Evolutionary conservation across 345 rosid genomes (phyloP), one percentile per base, ranked within the genome.

Genomic region (Tarenaya hassleriana): DNA sequence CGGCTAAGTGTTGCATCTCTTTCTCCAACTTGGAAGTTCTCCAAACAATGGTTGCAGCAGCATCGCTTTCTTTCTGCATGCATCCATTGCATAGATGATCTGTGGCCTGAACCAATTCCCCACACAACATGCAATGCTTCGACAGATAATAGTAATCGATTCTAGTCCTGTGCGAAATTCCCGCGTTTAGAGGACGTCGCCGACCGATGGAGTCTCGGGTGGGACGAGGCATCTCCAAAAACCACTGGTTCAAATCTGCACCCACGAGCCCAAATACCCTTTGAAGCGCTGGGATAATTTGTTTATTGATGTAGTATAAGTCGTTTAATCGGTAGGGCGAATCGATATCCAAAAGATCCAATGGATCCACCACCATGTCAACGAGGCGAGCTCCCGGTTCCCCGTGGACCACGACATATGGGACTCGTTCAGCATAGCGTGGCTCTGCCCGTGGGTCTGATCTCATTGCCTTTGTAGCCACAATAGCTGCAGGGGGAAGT

Each of bases 331-430:
- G 74, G 62, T 73, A 81, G 10, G 90, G 88, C 15, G 96, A 81
- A 60, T 82, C 77, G 1, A 83, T 55, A 27, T 79, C 86, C 77
- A 92, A 69, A 58, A 92, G 82, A 27, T 79, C 84, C 73, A 80
- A 57, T 14, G 96, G 96, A 74, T 92, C 95, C 37, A 88, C 84
- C 43, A 91, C 98, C 95, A 91, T 82, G 60, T 91, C 98, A 72
- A 81, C 86, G 31, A 88, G 75, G 16, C 94, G 77, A 48, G 94
- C 89, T 8, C 98, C 96, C 33, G 90, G 98, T 72, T 82, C 88
- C 13, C 96, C 95, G 56, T 92, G 95, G 66, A 88, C 79, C 41
- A 92, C 96, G 46, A 84, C 80, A 55, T 88, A 92, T 59, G 96
- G 90, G 56, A 92, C 86, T 67, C 95, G 64, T 58, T 88, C 96